These are phyloP conservation scores for Raphanus hybrid DNA, from an alignment of 441 rosid species.

Conservation along the genomic window DNA sequence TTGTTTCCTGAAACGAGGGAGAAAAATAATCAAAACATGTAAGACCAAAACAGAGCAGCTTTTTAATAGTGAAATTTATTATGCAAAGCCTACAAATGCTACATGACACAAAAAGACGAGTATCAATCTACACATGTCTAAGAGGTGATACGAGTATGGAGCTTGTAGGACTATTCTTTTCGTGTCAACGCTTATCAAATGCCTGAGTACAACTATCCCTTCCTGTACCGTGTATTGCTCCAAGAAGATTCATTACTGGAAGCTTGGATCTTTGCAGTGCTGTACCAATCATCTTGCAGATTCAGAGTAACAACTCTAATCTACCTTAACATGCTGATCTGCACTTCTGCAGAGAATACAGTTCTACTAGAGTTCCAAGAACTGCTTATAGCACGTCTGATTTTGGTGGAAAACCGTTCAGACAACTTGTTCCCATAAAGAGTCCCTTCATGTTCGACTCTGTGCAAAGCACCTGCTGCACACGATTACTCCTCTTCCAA, in stretches of 20 bases:
- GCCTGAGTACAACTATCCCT: not conserved
- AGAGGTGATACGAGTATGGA: not conserved
- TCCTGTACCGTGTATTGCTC: not conserved
- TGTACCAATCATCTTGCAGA: not conserved
- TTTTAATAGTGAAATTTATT: not conserved
- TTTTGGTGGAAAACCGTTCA: conserved; percentile 49
- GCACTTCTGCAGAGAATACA: not conserved
- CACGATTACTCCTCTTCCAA: conserved; percentile 66
- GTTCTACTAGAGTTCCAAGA: not conserved
- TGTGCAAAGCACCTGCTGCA: conserved; percentile 74
- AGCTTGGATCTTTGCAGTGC: conserved; percentile 7
- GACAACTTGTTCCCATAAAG: conserved; percentile 56
- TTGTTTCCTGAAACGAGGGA: conserved; percentile 32
- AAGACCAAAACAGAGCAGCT: conserved; percentile 19
- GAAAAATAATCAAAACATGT: conserved; percentile 30
- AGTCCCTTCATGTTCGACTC: conserved; percentile 62
- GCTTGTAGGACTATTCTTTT: conserved; percentile 7
- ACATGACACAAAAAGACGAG: not conserved
- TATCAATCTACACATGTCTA: conserved; percentile 15
- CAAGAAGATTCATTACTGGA: conserved; percentile 5
- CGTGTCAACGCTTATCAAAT: conserved; percentile 17
- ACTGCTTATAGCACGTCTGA: conserved; percentile 48
- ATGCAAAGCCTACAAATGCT: too few species aligned
- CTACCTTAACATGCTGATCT: conserved; percentile 12
- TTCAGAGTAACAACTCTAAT: not conserved